These are phyloP conservation scores for Aspergillus ibericus DNA, from an alignment of 2,329 filamentous ascomycete species.

Conservation along the genomic window DNA sequence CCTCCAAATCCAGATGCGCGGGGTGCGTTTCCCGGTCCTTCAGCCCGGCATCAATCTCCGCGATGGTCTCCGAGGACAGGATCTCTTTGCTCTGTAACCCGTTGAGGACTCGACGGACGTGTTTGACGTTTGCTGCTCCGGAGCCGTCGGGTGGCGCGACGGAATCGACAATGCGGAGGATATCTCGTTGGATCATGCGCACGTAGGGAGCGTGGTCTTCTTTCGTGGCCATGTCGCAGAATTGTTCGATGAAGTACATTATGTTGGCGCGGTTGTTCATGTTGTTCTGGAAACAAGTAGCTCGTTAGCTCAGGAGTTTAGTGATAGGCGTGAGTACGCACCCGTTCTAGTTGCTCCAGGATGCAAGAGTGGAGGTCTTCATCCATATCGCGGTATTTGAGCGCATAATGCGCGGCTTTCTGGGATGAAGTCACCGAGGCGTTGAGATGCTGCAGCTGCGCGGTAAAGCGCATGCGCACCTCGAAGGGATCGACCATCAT, in stretches of 20 bases:
- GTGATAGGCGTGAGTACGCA: slow-evolving; percentile 38
- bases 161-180: slow-evolving; percentile 84
- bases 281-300: slow-evolving; percentile 62
- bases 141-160: slow-evolving; percentile 85
- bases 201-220: slow-evolving; percentile 79
- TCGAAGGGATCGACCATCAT: slow-evolving; percentile 87
- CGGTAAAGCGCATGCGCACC: slow-evolving; percentile 95
- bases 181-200: slow-evolving; percentile 92
- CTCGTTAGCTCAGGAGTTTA: neutral
- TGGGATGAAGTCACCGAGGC: slow-evolving; percentile 85
- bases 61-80: slow-evolving; percentile 70
- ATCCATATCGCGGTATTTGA: slow-evolving; percentile 91
- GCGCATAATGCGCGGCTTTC: slow-evolving; percentile 90
- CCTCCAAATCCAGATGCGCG: slow-evolving; percentile 53
- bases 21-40: slow-evolving; percentile 71
- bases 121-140: slow-evolving; percentile 90
- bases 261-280: slow-evolving; percentile 99
- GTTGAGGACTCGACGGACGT: slow-evolving; percentile 77
- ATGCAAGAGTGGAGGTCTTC: slow-evolving; percentile 98
- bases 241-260: slow-evolving; percentile 97
- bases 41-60: slow-evolving; percentile 79
- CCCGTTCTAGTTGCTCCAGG: slow-evolving; percentile 86
- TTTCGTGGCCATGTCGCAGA: slow-evolving; percentile 80
- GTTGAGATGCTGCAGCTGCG: slow-evolving; percentile 84
- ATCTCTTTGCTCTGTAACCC: slow-evolving; percentile 70